Evolutionary conservation across 1,284 basidiomycete species (phyloP), one percentile per base, ranked within the genome.

Genomic region (Sparassis latifolia): DNA sequence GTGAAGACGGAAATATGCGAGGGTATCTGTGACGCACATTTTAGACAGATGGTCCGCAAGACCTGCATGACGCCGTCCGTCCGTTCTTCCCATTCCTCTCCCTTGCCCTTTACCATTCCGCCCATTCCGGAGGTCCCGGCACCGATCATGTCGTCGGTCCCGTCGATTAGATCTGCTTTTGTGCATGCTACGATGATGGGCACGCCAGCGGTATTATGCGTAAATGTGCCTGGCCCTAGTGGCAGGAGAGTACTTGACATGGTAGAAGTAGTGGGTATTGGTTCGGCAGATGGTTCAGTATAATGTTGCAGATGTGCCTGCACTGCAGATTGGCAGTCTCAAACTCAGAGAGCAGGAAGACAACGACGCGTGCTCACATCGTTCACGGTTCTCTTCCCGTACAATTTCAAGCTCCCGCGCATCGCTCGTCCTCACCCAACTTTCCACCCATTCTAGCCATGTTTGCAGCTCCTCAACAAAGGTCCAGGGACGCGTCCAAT

Each of bases 21-120:
- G 28, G 7, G 5, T 9, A 47, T 41, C 7, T 47, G 7, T 32
- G 32, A 75, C 91, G 64, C 60, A 94, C 93, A 97, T 68, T 92
- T 89, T 47, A 98, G 71, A 62, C 92, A 97, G 52, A 98, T 80
- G 0, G 92, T 92, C 32, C 96, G 81, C 48, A 99, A 75, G 28
- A 92, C 84, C 63, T 99, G 96, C 83, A 98, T 96, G 27, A 97
- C 79, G 48, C 90, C 90, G 66, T 99, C 96, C 45, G 94, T 95
- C 58, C 90, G 79, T 66, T 98, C 96, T 67, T 99, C 97, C 87
- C 92, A 95, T 60, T 89, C 88, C 9, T 81, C 86, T 1, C 87
- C 88, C 66, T 89, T 91, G 1, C 87, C 88, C 67, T 89, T 90
- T 2, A 89, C 86, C 83, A 89, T 89, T 10, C 79, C 80, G 20